A percentile compares a stretch with the other conserved stretches of the same genome.
Evolutionary conservation across 1,139 yeast genomes (phyloP).

Genomic region (Pneumocystis oryctolagi): DNA sequence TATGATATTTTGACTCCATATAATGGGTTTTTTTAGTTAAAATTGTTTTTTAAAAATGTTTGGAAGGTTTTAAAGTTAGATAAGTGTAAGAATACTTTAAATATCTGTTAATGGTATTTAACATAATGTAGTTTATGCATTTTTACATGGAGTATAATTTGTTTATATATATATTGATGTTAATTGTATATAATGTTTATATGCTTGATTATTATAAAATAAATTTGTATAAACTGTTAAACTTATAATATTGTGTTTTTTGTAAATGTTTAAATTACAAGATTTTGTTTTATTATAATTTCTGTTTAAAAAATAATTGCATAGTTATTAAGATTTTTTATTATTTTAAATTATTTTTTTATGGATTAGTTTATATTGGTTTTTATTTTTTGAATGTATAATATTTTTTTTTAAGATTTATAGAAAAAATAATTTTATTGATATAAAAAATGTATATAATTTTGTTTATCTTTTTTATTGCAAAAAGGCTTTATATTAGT

Average conservation of each 20-base stretch:
- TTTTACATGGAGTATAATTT: background rate
- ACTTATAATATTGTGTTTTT: background rate
- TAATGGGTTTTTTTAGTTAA: background rate
- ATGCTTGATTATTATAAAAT: background rate
- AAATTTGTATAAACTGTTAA: background rate
- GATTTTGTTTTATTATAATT: background rate
- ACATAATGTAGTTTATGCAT: background rate
- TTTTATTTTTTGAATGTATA: background rate
- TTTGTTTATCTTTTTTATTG: too few relatives aligned
- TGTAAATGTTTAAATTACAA: background rate
- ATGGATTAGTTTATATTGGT: background rate
- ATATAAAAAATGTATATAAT: too few relatives aligned
- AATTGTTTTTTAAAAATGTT: background rate
- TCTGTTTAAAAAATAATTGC: background rate
- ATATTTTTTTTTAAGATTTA: too few relatives aligned
- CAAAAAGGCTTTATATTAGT: too few relatives aligned
- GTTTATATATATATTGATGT: background rate
- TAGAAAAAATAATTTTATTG: too few relatives aligned
- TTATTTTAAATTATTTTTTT: background rate
- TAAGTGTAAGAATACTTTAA: background rate
- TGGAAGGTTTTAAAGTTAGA: background rate
- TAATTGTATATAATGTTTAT: background rate
- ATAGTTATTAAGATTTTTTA: background rate
- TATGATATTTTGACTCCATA: background rate
- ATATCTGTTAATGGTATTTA: background rate